Evolutionary conservation across 805 yeast genomes (phyloP).

Genomic region (Tetrapisispora namnaoensis): DNA sequence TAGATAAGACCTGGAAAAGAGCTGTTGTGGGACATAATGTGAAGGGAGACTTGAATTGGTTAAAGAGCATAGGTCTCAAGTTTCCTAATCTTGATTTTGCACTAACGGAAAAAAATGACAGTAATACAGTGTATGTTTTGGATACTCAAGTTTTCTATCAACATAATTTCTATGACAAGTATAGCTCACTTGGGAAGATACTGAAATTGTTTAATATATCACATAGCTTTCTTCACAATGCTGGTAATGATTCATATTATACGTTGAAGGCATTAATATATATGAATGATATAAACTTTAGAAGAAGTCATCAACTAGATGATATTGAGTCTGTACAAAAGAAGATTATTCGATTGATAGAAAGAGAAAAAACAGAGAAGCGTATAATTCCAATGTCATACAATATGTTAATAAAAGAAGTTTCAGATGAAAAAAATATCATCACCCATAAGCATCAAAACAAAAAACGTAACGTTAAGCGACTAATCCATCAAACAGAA

Average conservation of each 20-base stretch:
- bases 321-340: constrained; percentile 13
- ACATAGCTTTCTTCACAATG: constrained; percentile 54
- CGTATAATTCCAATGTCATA: constrained; percentile 22
- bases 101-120: neutral
- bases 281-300: constrained; percentile 34
- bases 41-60: constrained; percentile 45
- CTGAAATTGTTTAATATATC: constrained; percentile 43
- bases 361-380: constrained; percentile 15
- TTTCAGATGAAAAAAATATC: constrained; percentile 1
- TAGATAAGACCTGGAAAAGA: constrained; percentile 21
- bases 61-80: constrained; percentile 35
- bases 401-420: constrained; percentile 8
- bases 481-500: constrained; percentile 20
- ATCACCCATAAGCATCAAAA: neutral
- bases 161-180: constrained; percentile 32
- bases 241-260: constrained; percentile 60
- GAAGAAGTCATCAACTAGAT: constrained; percentile 18
- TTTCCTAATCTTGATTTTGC: constrained; percentile 28
- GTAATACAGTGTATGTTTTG: constrained; percentile 12
- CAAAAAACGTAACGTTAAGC: constrained; percentile 3
- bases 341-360: constrained; percentile 13
- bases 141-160: constrained; percentile 44
- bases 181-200: constrained; percentile 38
- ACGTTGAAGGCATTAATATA: constrained; percentile 43
- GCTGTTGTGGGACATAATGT: constrained; percentile 53